Percentiles rank a stretch among this genome's conserved stretches.
These are phyloP conservation scores for Ogataea pilisensis DNA, from an alignment of 805 yeast genomes.

Conservation along the genomic window DNA sequence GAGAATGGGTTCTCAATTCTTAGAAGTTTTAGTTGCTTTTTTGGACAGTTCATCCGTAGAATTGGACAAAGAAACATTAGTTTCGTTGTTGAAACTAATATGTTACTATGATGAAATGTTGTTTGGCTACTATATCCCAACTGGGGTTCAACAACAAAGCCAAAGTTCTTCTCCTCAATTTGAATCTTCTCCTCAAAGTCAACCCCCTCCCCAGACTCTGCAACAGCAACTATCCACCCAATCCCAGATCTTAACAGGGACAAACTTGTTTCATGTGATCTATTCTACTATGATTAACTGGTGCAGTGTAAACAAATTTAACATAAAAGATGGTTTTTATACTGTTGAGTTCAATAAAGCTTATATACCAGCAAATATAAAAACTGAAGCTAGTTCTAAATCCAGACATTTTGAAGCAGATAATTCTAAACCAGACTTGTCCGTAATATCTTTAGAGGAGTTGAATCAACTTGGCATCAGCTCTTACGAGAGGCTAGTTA, in stretches of 20 bases:
- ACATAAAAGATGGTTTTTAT: slow-evolving; percentile 5
- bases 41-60: slow-evolving; percentile 7
- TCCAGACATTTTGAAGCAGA: background rate
- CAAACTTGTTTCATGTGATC: slow-evolving; percentile 15
- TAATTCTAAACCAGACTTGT: slow-evolving; percentile 1
- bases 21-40: slow-evolving; percentile 10
- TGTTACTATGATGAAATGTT: slow-evolving; percentile 19
- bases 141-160: background rate
- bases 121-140: slow-evolving; percentile 11
- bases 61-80: slow-evolving; percentile 11
- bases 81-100: slow-evolving; percentile 19
- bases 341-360: slow-evolving; percentile 6
- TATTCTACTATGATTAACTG: slow-evolving; percentile 15
- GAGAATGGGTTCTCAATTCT: slow-evolving; percentile 15
- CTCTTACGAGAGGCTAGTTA: slow-evolving; percentile 27
- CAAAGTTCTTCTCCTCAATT: background rate
- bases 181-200: background rate
- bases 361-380: slow-evolving; percentile 3
- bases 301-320: slow-evolving; percentile 13
- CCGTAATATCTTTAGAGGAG: slow-evolving; percentile 14
- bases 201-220: background rate
- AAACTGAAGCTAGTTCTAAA: background rate
- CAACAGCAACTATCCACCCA: background rate
- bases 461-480: slow-evolving; percentile 23
- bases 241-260: slow-evolving; percentile 1